Conservation (phyloP, 2,329 filamentous ascomycete genomes). For the Aspergillus sergii region DNA sequence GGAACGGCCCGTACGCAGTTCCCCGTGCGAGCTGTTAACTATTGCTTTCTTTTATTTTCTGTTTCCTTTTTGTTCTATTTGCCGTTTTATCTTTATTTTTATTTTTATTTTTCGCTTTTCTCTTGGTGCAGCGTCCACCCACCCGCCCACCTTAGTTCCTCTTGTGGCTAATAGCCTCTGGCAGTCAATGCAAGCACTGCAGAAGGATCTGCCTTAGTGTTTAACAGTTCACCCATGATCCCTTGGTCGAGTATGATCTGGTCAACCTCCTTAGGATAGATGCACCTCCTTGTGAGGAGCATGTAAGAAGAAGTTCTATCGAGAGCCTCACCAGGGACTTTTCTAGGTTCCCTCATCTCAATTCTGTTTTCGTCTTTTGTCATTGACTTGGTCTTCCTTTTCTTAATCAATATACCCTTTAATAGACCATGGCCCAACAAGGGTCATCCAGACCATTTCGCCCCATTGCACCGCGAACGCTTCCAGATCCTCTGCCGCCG, state of each 20-base stretch:
- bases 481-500: constrained; percentile 19
- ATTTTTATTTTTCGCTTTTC: constrained; percentile 5
- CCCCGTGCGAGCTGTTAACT: neutral
- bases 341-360: constrained; percentile 5
- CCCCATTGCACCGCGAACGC: constrained; percentile 35
- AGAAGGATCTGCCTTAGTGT: constrained; percentile 7
- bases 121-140: constrained; percentile 4
- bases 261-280: constrained; percentile 12
- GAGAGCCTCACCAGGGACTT: neutral
- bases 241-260: constrained; percentile 12
- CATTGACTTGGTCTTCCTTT: neutral
- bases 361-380: constrained; percentile 8
- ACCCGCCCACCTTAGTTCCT: constrained; percentile 1
- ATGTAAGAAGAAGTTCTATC: constrained; percentile 12
- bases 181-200: constrained; percentile 3
- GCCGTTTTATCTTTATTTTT: constrained; percentile 1
- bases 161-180: neutral
- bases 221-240: neutral
- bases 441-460: constrained; percentile 28
- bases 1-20: constrained; percentile 8
- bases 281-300: constrained; percentile 14
- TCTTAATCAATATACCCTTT: constrained; percentile 2
- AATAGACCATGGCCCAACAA: constrained; percentile 32
- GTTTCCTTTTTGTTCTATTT: constrained; percentile 11
- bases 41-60: constrained; percentile 5